Conservation (phyloP, 2,329 filamentous ascomycete species). For the Penicillium sp. region DNA sequence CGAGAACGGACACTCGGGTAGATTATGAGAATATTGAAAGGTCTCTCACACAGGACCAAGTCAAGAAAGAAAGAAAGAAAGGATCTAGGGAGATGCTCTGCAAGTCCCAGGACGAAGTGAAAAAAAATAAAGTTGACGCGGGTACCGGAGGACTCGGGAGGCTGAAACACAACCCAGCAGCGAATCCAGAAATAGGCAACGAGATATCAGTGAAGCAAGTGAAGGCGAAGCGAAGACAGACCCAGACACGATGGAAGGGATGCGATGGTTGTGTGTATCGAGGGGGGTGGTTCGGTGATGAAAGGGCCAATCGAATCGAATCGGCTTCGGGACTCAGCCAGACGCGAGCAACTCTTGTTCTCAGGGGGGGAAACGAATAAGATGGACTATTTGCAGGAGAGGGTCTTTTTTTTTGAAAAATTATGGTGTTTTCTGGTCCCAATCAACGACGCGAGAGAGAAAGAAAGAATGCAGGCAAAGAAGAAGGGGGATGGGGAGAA, state of each 20-base stretch:
- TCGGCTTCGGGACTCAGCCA: constrained; percentile 20
- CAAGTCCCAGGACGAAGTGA: constrained; percentile 31
- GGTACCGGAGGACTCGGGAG: constrained; percentile 18
- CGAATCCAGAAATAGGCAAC: not conserved
- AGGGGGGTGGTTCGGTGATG: not conserved
- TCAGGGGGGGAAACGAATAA: constrained; percentile 28
- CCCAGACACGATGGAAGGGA: constrained; percentile 1
- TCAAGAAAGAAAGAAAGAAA: constrained; percentile 9
- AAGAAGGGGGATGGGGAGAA: constrained; percentile 24
- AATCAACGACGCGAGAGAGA: constrained; percentile 26
- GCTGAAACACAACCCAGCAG: constrained; percentile 17
- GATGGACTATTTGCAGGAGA: constrained; percentile 22
- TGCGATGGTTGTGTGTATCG: constrained; percentile 5
- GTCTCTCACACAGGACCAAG: constrained; percentile 5
- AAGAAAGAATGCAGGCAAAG: constrained; percentile 31
- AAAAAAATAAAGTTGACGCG: constrained; percentile 24
- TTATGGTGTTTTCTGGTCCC: constrained; percentile 19
- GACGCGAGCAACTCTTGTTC: constrained; percentile 20
- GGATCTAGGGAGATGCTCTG: constrained; percentile 36
- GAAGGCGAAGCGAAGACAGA: constrained; percentile 4
- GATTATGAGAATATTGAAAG: constrained; percentile 22
- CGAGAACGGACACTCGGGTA: not conserved
- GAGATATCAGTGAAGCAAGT: not conserved
- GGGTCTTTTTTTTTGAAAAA: constrained; percentile 15
- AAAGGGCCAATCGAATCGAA: constrained; percentile 11